Conservation (phyloP, 2,329 filamentous ascomycete species). For the Hypomyces rosellus region DNA sequence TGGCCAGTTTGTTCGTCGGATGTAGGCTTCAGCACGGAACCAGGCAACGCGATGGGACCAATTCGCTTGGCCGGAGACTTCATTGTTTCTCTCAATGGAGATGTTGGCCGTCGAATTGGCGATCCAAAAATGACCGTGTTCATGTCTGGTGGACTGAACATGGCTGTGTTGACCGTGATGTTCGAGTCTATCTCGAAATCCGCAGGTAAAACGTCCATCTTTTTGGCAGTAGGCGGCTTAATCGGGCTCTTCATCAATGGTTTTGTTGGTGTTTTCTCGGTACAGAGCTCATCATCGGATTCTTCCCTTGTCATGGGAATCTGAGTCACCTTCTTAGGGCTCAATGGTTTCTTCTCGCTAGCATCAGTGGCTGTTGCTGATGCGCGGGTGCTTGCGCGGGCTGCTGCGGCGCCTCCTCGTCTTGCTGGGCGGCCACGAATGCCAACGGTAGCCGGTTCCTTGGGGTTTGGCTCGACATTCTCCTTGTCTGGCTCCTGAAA, state of each 20-base stretch:
- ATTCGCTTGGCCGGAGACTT: constrained; percentile 49
- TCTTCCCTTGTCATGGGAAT: constrained; percentile 39
- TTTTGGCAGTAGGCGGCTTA: constrained; percentile 7
- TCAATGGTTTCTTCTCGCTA: constrained; percentile 45
- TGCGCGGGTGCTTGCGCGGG: constrained; percentile 28
- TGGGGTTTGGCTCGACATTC: constrained; percentile 45
- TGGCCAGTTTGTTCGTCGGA: constrained; percentile 14
- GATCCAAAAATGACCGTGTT: constrained; percentile 40
- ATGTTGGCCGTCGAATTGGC: constrained; percentile 50
- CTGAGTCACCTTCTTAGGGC: constrained; percentile 60
- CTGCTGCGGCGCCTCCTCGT: constrained; percentile 24
- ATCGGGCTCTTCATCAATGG: constrained; percentile 13
- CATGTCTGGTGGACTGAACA: constrained; percentile 29
- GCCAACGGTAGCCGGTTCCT: constrained; percentile 29
- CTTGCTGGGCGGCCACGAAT: constrained; percentile 41
- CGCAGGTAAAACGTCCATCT: neutral
- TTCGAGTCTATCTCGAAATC: constrained; percentile 7
- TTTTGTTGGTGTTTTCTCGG: constrained; percentile 52
- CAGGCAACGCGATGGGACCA: constrained; percentile 22
- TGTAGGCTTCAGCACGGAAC: constrained; percentile 25
- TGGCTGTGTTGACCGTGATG: constrained; percentile 22
- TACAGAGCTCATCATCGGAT: constrained; percentile 56
- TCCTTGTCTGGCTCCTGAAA: constrained; percentile 62
- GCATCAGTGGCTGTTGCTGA: constrained; percentile 20
- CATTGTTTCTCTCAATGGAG: constrained; percentile 49